Base-by-base conservation (phyloP, 352 stramenopile genomes). In the Phytophthora hybrid region DNA sequence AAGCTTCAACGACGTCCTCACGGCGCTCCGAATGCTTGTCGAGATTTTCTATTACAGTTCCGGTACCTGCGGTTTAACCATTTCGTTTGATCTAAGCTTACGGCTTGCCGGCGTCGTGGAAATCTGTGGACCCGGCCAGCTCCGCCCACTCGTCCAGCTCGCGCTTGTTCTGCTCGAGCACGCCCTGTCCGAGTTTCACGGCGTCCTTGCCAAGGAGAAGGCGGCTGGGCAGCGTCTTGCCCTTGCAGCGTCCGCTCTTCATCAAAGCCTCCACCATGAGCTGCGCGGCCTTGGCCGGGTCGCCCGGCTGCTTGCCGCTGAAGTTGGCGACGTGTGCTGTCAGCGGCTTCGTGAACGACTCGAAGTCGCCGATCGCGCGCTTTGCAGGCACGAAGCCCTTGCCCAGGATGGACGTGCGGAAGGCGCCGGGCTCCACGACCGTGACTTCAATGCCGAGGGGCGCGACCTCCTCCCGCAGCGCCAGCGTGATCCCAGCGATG, bases 361-460 rank as follows among this genome's bases (percentile, higher is more conserved):
- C 74, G 9, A 74, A 76, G 37, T 85, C 79, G 9, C 67, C 54
- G n/a, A 82, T 80, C 5, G 60, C 47, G 4, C 31, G 49, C 54
- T 77, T 66, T 1, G 71, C 74, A 21, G 53, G 41, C 5, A 81
- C 66, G 16, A 71, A 64, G 9, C 77, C 71, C 16, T 71, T 75
- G 65, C 59, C 66, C 26, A 81, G 23, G 44, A 84, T 72, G 9
- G 59, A 75, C 23, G 79, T 86, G 11, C 79, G 79, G 64, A 85
- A 85, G 14, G 68, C 58, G 4, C 79, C 79, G 23, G 73, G 62
- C 66, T 86, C 79, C 53, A 86, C 69, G 13, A 78, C 74, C 31
- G 74, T 82, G 47, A 84, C 78, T 32, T 85, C 73, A 62, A 85
- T 83, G 14, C 76, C 76, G 5, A 86, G 59, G 2, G 66, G 70